Conservation (phyloP, 345 rosid genomes). For the Brassica cretica region DNA sequence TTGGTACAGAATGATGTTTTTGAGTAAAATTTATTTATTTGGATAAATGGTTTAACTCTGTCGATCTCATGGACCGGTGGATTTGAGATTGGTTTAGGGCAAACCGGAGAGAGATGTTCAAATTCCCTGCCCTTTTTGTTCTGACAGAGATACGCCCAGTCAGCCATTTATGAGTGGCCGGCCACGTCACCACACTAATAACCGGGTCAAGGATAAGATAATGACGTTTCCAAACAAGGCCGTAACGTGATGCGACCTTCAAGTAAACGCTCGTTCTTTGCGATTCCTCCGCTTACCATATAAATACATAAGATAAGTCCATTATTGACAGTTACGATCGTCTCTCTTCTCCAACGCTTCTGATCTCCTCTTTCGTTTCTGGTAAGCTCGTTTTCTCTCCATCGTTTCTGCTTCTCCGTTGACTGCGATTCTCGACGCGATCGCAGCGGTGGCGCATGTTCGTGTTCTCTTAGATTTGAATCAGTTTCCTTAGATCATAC, state of each 20-base stretch:
- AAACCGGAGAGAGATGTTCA: background rate
- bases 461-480: background rate
- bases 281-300: background rate
- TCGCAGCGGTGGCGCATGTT: background rate
- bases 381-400: slow-evolving; percentile 32
- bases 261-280: slow-evolving; percentile 33
- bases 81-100: background rate
- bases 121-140: background rate
- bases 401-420: slow-evolving; percentile 11
- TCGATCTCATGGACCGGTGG: background rate
- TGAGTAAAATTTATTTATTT: background rate
- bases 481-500: slow-evolving; percentile 13
- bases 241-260: slow-evolving; percentile 19
- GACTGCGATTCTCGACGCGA: slow-evolving; percentile 14
- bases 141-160: background rate
- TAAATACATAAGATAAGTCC: background rate
- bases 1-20: background rate
- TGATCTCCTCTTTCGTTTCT: background rate
- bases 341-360: slow-evolving; percentile 13
- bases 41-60: background rate
- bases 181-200: background rate
- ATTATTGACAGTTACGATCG: background rate
- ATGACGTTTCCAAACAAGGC: slow-evolving; percentile 24
- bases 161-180: background rate
- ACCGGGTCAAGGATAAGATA: slow-evolving; percentile 31